Base-by-base conservation (phyloP, 106 monocot species). In the Allium fistulosum region DNA sequence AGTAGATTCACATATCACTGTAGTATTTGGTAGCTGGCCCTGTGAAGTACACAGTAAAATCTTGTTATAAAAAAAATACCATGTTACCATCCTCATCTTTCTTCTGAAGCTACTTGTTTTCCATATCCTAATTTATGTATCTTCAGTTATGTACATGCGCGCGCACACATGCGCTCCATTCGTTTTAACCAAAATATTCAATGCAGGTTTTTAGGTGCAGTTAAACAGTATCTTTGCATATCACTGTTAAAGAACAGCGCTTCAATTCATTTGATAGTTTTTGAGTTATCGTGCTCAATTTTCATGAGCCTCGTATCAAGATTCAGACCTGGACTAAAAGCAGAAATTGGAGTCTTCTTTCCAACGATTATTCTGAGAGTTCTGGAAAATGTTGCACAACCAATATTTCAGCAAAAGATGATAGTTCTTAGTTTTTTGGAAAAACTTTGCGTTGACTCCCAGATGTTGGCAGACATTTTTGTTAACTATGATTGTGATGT, bases 401-500 rank as follows among this genome's bases (percentile, higher is more conserved):
- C 99, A 51, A 99, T 85, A 76, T 90, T 83, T 83, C 99, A 99
- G 75, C 93, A 90, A 77, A 99, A 99, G 76, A 87, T 99, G 87
- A 99, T 90, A 69, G 93, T 99, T 26, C 90, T 99, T 83, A 72
- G 87, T 7, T 99, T 99, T 73, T 56, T 99, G 81, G 93, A 93
- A 57, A 99, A 93, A 73, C 73, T 99, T 12, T 99, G 99, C 56
- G 46, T 80, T 55, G 99, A 99, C 77, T 99, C 93, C 45, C 99
- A 99, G 74, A 93, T 93, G 48, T 73, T 99, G 71, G 99, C 93
- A 15, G 99, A 99, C 71, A 87, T 99, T 75, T 99, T 99, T 70
- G 81, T 90, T 22, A 99, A 99, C 74, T 99, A 99, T 76, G 99
- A 99, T 69, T 99, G 99, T 79, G 99, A 99, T 80, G 93, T 99